These are phyloP conservation scores for Fusarium globosum DNA, from an alignment of 2,329 filamentous ascomycete genomes.

Conservation along the genomic window DNA sequence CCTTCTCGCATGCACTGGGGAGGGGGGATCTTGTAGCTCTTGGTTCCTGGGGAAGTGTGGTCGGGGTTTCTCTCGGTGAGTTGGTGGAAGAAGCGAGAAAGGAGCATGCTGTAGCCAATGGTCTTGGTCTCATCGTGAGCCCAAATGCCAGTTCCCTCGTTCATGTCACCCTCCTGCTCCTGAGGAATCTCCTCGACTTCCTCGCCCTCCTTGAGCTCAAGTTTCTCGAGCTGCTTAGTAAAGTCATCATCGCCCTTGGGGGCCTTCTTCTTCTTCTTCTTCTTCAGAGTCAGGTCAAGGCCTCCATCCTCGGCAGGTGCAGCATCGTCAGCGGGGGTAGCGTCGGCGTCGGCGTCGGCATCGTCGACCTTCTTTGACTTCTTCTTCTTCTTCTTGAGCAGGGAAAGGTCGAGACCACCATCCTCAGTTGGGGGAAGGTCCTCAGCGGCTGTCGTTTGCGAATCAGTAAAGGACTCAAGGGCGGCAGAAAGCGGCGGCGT, in stretches of 20 bases:
- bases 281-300: constrained; percentile 74
- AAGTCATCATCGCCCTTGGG: constrained; percentile 71
- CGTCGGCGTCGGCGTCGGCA: constrained; percentile 53
- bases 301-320: constrained; percentile 60
- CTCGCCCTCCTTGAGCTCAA: constrained; percentile 75
- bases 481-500: constrained; percentile 69
- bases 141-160: constrained; percentile 92
- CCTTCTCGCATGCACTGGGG: constrained; percentile 99
- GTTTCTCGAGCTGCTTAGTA: constrained; percentile 70
- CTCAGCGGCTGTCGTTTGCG: constrained; percentile 56
- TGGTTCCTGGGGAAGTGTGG: constrained; percentile 85
- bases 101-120: constrained; percentile 86
- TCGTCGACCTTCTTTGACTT: constrained; percentile 56
- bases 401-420: constrained; percentile 65
- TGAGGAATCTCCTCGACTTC: constrained; percentile 60
- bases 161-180: constrained; percentile 78
- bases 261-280: constrained; percentile 77
- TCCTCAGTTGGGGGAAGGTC: constrained; percentile 62
- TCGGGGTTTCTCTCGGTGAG: constrained; percentile 97
- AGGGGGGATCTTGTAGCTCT: constrained; percentile 99
- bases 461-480: constrained; percentile 66
- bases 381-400: constrained; percentile 87
- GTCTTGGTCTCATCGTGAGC: constrained; percentile 79
- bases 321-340: constrained; percentile 51
- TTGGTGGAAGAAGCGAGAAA: constrained; percentile 93